Conservation (phyloP, 2,329 filamentous ascomycete species). For the Microsporum ferrugineum region DNA sequence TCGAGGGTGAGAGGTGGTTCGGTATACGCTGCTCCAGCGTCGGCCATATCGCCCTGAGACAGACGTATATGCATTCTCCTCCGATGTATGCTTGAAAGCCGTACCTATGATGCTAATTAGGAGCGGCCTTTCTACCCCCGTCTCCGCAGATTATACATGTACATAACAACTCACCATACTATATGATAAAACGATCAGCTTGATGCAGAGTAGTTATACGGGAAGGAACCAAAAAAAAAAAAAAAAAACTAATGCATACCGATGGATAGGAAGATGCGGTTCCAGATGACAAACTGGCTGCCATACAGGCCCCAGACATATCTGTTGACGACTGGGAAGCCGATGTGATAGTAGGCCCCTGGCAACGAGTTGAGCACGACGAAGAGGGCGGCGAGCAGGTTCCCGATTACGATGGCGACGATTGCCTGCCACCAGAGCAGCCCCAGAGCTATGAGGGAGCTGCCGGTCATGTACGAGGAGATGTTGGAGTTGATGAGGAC, state of each 20-base stretch:
- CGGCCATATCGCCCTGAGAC: slow-evolving; percentile 17
- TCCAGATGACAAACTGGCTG: slow-evolving; percentile 29
- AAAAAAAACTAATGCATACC: slow-evolving; percentile 10
- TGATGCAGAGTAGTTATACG: background rate
- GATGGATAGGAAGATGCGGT: slow-evolving; percentile 32
- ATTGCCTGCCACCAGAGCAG: slow-evolving; percentile 26
- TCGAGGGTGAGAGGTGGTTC: slow-evolving; percentile 25
- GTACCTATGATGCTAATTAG: slow-evolving; percentile 24
- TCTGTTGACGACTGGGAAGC: slow-evolving; percentile 35
- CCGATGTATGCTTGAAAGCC: slow-evolving; percentile 30
- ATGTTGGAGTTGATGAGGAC: slow-evolving; percentile 38
- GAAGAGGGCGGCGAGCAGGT: slow-evolving; percentile 30
- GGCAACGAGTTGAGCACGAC: slow-evolving; percentile 29
- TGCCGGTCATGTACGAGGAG: slow-evolving; percentile 25
- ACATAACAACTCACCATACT: background rate
- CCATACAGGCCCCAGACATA: slow-evolving; percentile 36
- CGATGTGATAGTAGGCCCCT: slow-evolving; percentile 35
- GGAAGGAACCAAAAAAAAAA: background rate
- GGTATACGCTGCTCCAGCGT: slow-evolving; percentile 24
- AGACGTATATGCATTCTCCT: slow-evolving; percentile 24
- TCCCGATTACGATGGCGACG: slow-evolving; percentile 23
- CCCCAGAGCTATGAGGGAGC: slow-evolving; percentile 26
- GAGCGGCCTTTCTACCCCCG: background rate
- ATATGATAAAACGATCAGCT: background rate
- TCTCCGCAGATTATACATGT: background rate